Percentiles rank a stretch among this genome's conserved stretches.
These are phyloP conservation scores for Juncus inflexus DNA, from an alignment of 176 grass and related monocot genomes.

Conservation along the genomic window DNA sequence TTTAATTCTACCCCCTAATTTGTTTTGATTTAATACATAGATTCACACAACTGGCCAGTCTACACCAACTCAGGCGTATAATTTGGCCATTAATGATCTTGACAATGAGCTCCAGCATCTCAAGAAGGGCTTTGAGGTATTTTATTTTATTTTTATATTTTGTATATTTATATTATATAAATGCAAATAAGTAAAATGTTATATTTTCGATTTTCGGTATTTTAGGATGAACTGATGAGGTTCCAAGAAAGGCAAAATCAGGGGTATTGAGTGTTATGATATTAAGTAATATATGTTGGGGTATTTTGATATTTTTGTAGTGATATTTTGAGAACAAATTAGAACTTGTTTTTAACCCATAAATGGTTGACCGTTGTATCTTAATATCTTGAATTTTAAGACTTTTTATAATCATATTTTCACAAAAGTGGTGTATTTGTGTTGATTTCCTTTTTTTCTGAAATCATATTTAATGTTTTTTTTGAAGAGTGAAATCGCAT, in stretches of 20 bases:
- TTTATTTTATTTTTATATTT: neutral
- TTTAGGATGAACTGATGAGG: slow-evolving; percentile 16
- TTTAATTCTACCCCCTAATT: slow-evolving; percentile 6
- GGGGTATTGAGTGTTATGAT: neutral
- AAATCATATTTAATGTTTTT: neutral
- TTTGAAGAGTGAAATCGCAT: too few relatives aligned
- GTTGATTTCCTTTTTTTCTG: too few relatives aligned
- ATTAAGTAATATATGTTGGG: neutral
- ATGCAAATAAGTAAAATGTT: neutral
- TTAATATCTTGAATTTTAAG: neutral
- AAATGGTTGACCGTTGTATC: neutral
- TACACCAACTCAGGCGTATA: slow-evolving; percentile 43
- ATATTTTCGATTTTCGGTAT: neutral
- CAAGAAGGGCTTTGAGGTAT: slow-evolving; percentile 41
- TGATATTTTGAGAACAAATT: neutral
- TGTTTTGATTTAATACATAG: slow-evolving; percentile 16
- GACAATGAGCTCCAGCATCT: slow-evolving; percentile 42
- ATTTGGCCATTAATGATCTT: slow-evolving; percentile 43
- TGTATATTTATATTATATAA: neutral
- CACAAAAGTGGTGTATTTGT: too few relatives aligned
- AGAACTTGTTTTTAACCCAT: neutral
- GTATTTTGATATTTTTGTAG: neutral
- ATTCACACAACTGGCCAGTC: slow-evolving; percentile 45
- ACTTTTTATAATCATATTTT: too few relatives aligned
- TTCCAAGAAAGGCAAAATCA: slow-evolving; percentile 4